phyloP scores from a whole-genome alignment of 306 rosid species.

The Canavalia ensiformis region DNA sequence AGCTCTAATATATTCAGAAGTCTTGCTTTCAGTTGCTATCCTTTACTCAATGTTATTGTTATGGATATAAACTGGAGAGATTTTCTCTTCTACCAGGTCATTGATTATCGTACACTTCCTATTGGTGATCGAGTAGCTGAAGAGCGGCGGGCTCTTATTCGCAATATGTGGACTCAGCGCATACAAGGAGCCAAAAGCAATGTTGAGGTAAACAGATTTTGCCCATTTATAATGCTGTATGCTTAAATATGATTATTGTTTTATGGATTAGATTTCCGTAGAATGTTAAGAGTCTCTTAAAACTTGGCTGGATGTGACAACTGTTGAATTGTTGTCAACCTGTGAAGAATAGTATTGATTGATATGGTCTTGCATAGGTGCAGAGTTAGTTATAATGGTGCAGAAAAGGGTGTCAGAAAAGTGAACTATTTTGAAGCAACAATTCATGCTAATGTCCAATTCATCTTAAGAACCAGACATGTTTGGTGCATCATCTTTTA shows the following conservation, averaged over 20 bases:
- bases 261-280: constrained; percentile 38
- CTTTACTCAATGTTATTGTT: constrained; percentile 8
- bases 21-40: constrained; percentile 8
- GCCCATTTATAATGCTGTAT: constrained; percentile 7
- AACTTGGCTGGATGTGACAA: constrained; percentile 32
- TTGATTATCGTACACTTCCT: constrained; percentile 95
- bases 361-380: constrained; percentile 10
- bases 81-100: constrained; percentile 66
- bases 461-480: background rate
- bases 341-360: constrained; percentile 1
- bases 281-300: constrained; percentile 13
- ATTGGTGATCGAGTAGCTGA: constrained; percentile 75
- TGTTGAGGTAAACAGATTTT: constrained; percentile 74
- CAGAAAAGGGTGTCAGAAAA: background rate
- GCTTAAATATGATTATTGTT: constrained; percentile 13
- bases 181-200: constrained; percentile 95
- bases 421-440: constrained; percentile 33
- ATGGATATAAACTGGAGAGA: constrained; percentile 29
- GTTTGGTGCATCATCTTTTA: background rate
- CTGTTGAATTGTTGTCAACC: background rate
- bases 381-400: background rate
- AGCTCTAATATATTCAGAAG: constrained; percentile 42
- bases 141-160: constrained; percentile 91
- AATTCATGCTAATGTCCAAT: background rate
- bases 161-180: constrained; percentile 99